Conservation (phyloP, 345 rosid genomes). For the Camelina hispida region DNA sequence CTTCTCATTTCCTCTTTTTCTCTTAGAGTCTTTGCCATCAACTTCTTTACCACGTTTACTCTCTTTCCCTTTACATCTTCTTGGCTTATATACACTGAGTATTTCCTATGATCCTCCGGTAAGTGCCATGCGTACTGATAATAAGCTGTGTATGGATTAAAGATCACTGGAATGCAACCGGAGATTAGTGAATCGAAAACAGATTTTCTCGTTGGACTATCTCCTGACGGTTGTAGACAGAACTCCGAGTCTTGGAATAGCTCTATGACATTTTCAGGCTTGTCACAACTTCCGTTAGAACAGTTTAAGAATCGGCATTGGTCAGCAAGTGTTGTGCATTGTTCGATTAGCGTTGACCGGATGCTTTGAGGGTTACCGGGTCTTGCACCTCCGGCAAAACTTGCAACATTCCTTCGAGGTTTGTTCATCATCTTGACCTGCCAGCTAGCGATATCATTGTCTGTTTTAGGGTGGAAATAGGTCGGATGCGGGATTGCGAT, state of each 20-base stretch:
- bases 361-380: constrained; percentile 62
- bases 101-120: constrained; percentile 64
- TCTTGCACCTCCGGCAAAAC: constrained; percentile 75
- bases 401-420: constrained; percentile 50
- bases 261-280: constrained; percentile 49
- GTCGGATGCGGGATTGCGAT: constrained; percentile 85
- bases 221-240: constrained; percentile 83
- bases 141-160: constrained; percentile 74
- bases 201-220: constrained; percentile 65
- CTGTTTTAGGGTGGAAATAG: constrained; percentile 68
- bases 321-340: constrained; percentile 47
- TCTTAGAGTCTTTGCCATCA: constrained; percentile 51
- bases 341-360: constrained; percentile 60
- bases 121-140: constrained; percentile 87
- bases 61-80: constrained; percentile 62
- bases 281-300: constrained; percentile 49
- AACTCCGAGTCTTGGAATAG: constrained; percentile 70
- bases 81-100: constrained; percentile 65
- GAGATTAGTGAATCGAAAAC: constrained; percentile 76
- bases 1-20: constrained; percentile 69
- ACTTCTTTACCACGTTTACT: constrained; percentile 57
- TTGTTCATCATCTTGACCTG: constrained; percentile 54
- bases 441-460: constrained; percentile 61
- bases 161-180: constrained; percentile 79
- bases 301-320: constrained; percentile 63